These are phyloP conservation scores for Platanthera guangdongensis DNA, from an alignment of 106 monocot species.

Conservation along the genomic window DNA sequence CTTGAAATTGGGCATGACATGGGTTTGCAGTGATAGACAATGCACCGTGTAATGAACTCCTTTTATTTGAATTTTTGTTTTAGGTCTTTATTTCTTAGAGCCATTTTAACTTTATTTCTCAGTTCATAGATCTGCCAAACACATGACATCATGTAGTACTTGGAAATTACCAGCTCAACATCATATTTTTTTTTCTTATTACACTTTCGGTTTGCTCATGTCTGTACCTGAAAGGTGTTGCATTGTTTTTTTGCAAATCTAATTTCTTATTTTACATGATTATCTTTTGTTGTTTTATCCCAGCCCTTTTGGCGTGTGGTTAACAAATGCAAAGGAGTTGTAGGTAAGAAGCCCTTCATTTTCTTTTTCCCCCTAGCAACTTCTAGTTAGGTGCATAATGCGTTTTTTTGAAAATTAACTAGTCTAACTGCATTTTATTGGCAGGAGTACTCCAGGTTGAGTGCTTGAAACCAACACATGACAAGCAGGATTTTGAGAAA, in stretches of 20 bases:
- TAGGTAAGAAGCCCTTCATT: constrained; percentile 34
- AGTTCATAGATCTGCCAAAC: background rate
- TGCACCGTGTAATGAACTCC: background rate
- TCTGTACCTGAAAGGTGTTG: background rate
- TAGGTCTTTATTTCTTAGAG: background rate
- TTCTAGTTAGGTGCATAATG: background rate
- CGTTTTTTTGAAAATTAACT: background rate
- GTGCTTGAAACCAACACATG: constrained; percentile 70
- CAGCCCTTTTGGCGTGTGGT: constrained; percentile 65
- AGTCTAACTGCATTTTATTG: background rate
- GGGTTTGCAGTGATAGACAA: background rate
- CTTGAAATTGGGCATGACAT: background rate
- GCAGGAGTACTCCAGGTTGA: constrained; percentile 71
- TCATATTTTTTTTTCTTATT: background rate
- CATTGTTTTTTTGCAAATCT: background rate
- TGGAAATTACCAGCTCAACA: background rate
- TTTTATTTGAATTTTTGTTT: background rate
- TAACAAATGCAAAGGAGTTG: constrained; percentile 53
- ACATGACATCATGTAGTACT: background rate
- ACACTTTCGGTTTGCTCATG: background rate
- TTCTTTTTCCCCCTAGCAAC: background rate
- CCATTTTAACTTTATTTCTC: background rate
- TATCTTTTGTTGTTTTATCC: background rate
- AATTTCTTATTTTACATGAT: background rate
- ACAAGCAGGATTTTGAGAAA: constrained; percentile 86